Evolutionary conservation across 345 rosid genomes (phyloP).

Genomic region (Gossypium turneri): DNA sequence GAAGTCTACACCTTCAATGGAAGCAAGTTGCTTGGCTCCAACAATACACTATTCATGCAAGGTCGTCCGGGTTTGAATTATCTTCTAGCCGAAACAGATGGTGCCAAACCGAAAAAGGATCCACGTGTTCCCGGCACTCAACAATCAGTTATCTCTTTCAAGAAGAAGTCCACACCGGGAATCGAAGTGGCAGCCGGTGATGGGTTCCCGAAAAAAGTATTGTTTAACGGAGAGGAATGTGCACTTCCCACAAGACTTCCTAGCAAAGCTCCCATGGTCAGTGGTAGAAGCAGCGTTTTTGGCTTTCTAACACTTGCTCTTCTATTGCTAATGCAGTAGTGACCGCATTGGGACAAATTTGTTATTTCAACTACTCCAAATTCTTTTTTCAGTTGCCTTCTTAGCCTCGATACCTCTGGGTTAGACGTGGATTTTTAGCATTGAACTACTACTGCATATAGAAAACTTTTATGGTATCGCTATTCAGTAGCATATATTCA

Average conservation of each 20-base stretch:
- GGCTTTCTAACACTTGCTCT: slow-evolving; percentile 11
- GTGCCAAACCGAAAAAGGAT: slow-evolving; percentile 49
- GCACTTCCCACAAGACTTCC: slow-evolving; percentile 67
- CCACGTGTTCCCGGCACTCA: slow-evolving; percentile 85
- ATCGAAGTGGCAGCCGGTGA: slow-evolving; percentile 66
- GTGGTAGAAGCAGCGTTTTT: slow-evolving; percentile 2
- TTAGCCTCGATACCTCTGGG: background rate
- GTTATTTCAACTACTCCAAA: background rate
- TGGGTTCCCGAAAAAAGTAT: slow-evolving; percentile 87
- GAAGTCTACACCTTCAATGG: slow-evolving; percentile 77
- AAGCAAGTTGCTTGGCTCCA: slow-evolving; percentile 35
- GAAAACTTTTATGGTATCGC: background rate
- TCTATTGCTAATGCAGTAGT: slow-evolving; percentile 4
- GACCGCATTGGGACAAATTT: background rate
- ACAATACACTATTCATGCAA: slow-evolving; percentile 67
- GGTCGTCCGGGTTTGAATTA: slow-evolving; percentile 70
- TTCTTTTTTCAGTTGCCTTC: background rate
- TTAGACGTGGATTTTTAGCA: background rate
- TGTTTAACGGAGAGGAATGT: slow-evolving; percentile 93
- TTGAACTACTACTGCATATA: background rate
- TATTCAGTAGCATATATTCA: background rate
- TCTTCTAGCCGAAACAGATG: slow-evolving; percentile 68
- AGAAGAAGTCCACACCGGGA: slow-evolving; percentile 70
- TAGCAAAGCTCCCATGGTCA: slow-evolving; percentile 20
- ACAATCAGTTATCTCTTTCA: slow-evolving; percentile 83